phyloP scores from a whole-genome alignment of 2,329 filamentous ascomycete species.

The Alternaria atra region DNA sequence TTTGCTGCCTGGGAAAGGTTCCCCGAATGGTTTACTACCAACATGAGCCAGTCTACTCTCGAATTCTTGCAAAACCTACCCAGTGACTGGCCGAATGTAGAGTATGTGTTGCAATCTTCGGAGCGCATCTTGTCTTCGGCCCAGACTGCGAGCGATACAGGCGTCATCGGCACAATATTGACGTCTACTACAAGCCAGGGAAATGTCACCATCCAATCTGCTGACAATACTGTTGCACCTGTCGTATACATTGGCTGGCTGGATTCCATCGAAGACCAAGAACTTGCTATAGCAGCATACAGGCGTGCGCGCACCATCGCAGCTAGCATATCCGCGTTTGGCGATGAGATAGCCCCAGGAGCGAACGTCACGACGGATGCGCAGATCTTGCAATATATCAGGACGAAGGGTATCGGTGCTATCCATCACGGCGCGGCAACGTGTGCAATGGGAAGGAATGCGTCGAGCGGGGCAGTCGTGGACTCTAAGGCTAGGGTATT shows the following conservation, averaged over 20 bases:
- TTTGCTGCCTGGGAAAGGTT: conserved; percentile 14
- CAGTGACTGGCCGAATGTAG: conserved; percentile 14
- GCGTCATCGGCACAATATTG: conserved; percentile 11
- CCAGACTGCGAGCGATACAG: conserved; percentile 5
- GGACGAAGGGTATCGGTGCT: conserved; percentile 8
- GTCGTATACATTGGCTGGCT: conserved; percentile 10
- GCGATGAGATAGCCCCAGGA: conserved; percentile 12
- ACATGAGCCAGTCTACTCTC: conserved; percentile 14
- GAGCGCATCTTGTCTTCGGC: conserved; percentile 1
- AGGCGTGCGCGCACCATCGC: conserved; percentile 11
- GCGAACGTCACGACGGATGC: conserved; percentile 11
- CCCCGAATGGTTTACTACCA: conserved; percentile 1
- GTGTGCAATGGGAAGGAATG: conserved; percentile 7
- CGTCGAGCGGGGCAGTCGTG: conserved; percentile 6
- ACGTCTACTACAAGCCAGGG: conserved; percentile 12
- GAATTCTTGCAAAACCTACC: conserved; percentile 1
- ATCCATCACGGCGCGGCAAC: conserved; percentile 12
- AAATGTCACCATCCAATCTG: conserved; percentile 13
- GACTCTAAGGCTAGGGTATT: conserved; percentile 15
- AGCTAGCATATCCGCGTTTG: conserved; percentile 10
- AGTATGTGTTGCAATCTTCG: conserved; percentile 7
- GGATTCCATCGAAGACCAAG: conserved; percentile 11
- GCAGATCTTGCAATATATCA: conserved; percentile 14
- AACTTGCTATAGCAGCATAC: conserved; percentile 16
- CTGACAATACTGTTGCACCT: conserved; percentile 7